Evolutionary conservation across 768 basidiomycete genomes (phyloP).

Genomic region (Coprinopsis sp.): DNA sequence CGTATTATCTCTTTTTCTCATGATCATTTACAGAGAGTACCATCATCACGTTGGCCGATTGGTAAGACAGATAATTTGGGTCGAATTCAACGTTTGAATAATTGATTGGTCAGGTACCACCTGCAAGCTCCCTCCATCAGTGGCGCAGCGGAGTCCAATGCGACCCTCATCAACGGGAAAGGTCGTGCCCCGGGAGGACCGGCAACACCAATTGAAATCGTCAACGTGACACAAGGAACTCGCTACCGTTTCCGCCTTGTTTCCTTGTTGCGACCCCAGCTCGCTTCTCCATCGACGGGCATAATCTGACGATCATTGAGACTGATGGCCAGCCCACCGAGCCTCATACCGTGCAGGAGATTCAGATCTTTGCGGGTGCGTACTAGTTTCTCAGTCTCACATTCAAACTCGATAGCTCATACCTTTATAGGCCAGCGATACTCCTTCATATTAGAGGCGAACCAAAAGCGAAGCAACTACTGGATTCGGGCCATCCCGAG

Average conservation of each 20-base stretch:
- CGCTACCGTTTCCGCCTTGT: slow-evolving; percentile 55
- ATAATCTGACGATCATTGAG: slow-evolving; percentile 38
- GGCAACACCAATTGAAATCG: slow-evolving; percentile 33
- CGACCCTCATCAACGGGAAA: slow-evolving; percentile 49
- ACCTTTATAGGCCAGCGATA: slow-evolving; percentile 40
- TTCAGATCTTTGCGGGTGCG: slow-evolving; percentile 36
- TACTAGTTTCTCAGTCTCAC: slow-evolving; percentile 3
- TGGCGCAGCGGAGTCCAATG: slow-evolving; percentile 22
- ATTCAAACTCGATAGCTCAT: neutral
- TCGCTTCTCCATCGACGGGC: slow-evolving; percentile 42
- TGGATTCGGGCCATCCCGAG: slow-evolving; percentile 39
- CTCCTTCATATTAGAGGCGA: slow-evolving; percentile 37
- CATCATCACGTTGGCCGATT: slow-evolving; percentile 45
- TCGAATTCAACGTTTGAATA: too few species aligned
- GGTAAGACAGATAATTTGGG: too few species aligned
- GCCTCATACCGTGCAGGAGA: slow-evolving; percentile 32
- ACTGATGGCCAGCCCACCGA: slow-evolving; percentile 32
- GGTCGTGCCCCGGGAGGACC: slow-evolving; percentile 45
- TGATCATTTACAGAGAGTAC: slow-evolving; percentile 22
- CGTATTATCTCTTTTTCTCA: too few species aligned
- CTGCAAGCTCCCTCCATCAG: slow-evolving; percentile 20
- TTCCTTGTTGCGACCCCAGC: slow-evolving; percentile 41
- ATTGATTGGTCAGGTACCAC: slow-evolving; percentile 41
- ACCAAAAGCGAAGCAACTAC: slow-evolving; percentile 36
- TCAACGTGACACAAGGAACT: slow-evolving; percentile 35